Evolutionary conservation across 306 rosid genomes (phyloP).

Genomic region (Ammopiptanthus mongolicus): DNA sequence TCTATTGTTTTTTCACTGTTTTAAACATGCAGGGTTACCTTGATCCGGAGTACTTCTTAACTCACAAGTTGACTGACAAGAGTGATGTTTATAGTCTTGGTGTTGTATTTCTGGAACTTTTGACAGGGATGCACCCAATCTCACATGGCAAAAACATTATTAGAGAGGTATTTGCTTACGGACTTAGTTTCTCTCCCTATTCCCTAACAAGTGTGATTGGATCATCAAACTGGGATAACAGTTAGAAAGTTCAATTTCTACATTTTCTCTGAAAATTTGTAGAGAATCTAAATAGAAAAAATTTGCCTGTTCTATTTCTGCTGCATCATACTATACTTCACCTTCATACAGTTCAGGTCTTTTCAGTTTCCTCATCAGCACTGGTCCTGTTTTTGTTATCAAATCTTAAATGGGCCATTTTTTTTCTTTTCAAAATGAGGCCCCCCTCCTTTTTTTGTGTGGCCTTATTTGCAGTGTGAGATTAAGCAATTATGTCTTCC

Average conservation of each 20-base stretch:
- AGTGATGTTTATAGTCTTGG: conserved; percentile 97
- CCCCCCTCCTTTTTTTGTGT: too few relatives aligned
- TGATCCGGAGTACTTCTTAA: conserved; percentile 93
- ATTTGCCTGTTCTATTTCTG: background rate
- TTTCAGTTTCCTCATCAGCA: too few relatives aligned
- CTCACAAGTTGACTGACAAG: conserved; percentile 86
- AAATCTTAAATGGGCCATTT: too few relatives aligned
- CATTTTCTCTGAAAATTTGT: background rate
- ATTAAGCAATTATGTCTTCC: too few relatives aligned
- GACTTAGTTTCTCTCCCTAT: conserved; percentile 11
- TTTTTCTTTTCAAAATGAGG: too few relatives aligned
- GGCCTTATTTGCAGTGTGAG: too few relatives aligned
- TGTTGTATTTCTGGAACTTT: conserved; percentile 77
- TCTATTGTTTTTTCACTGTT: background rate
- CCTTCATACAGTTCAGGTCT: background rate
- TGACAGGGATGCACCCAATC: conserved; percentile 92
- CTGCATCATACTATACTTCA: background rate
- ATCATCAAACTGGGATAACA: background rate
- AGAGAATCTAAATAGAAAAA: background rate
- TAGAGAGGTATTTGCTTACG: conserved; percentile 66
- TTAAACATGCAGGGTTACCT: conserved; percentile 75
- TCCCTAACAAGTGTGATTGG: background rate
- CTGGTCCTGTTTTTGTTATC: too few relatives aligned
- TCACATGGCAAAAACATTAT: conserved; percentile 90
- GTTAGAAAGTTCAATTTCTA: background rate